Conservation (phyloP, 176 grass and related monocot species). For the Aechmea fasciata region DNA sequence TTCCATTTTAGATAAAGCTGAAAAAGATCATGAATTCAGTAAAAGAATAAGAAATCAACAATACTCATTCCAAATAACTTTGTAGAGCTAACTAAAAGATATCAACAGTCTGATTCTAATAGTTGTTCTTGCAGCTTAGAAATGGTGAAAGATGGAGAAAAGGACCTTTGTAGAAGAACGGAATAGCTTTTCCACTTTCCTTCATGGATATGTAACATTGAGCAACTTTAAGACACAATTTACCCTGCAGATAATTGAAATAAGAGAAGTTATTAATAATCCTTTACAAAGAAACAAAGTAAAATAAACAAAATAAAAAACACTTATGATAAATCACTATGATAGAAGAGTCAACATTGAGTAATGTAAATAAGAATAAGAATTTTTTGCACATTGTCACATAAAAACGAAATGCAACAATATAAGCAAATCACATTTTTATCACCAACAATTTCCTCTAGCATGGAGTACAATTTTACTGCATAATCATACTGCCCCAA, state of each 20-base stretch:
- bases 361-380: background rate
- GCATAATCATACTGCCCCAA: conserved; percentile 58
- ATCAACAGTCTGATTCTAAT: background rate
- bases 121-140: background rate
- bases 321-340: background rate
- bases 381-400: background rate
- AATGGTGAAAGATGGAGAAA: background rate
- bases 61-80: background rate
- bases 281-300: background rate
- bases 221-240: conserved; percentile 60
- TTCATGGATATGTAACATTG: conserved; percentile 60
- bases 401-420: background rate
- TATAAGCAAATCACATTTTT: conserved; percentile 42
- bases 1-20: conserved; percentile 63
- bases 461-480: conserved; percentile 60
- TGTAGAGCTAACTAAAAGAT: background rate
- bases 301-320: conserved; percentile 10
- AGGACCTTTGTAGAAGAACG: conserved; percentile 79
- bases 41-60: background rate
- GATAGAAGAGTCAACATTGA: background rate
- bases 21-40: conserved; percentile 10
- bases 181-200: conserved; percentile 54
- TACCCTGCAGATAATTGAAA: conserved; percentile 38
- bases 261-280: conserved; percentile 9
- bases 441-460: conserved; percentile 38